These are phyloP conservation scores for Dendrobium chrysotoxum DNA, from an alignment of 106 monocot genomes.

Conservation along the genomic window DNA sequence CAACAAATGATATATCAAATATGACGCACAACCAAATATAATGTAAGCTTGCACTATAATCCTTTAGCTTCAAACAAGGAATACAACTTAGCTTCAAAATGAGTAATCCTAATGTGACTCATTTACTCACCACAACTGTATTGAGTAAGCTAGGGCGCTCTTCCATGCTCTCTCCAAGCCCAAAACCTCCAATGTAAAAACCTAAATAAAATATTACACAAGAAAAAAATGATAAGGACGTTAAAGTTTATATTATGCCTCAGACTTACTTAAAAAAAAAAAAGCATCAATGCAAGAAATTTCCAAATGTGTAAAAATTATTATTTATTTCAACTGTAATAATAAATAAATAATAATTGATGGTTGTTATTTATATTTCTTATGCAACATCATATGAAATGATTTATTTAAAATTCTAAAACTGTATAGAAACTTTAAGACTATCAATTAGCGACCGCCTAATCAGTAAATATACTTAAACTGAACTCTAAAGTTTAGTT, in stretches of 20 bases:
- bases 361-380: background rate
- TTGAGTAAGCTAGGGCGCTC: slow-evolving; percentile 66
- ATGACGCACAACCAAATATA: background rate
- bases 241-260: background rate
- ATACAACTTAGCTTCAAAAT: background rate
- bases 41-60: background rate
- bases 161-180: slow-evolving; percentile 85
- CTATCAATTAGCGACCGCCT: too few relatives aligned
- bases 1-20: background rate
- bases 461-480: too few relatives aligned
- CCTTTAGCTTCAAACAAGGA: background rate
- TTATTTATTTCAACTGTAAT: background rate
- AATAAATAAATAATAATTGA: background rate
- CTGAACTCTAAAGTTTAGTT: too few relatives aligned
- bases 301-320: background rate
- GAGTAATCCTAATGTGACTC: background rate
- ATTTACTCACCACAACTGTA: slow-evolving; percentile 53
- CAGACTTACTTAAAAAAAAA: background rate
- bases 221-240: slow-evolving; percentile 3
- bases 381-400: background rate
- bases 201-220: slow-evolving; percentile 35
- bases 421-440: too few relatives aligned
- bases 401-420: too few relatives aligned
- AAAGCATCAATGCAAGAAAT: background rate
- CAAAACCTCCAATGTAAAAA: slow-evolving; percentile 96